These are phyloP conservation scores for Maudiozyma pseudohumilis DNA, from an alignment of 805 yeast species.

Conservation along the genomic window DNA sequence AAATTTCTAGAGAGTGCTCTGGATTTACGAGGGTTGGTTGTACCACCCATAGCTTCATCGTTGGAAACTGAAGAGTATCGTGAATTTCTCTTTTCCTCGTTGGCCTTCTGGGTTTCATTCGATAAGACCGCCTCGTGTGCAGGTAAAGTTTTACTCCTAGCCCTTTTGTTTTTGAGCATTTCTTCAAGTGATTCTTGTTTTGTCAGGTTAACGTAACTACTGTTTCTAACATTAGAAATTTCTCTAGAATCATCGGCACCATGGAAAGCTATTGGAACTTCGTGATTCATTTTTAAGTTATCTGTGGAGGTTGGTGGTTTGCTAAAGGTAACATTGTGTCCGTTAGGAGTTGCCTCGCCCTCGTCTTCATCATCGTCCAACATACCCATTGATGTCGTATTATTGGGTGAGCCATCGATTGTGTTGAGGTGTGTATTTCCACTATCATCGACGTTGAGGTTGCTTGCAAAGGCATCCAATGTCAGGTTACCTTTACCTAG, in stretches of 20 bases:
- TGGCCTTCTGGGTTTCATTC: neutral
- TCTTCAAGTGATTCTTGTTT: slow-evolving; percentile 7
- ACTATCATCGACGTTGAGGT: slow-evolving; percentile 4
- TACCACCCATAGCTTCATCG: slow-evolving; percentile 7
- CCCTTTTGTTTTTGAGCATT: slow-evolving; percentile 7
- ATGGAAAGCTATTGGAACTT: neutral
- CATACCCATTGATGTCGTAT: neutral
- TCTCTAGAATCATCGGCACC: neutral
- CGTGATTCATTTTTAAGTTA: neutral
- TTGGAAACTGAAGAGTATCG: slow-evolving; percentile 11
- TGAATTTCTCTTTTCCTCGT: slow-evolving; percentile 9
- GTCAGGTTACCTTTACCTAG: slow-evolving; percentile 47
- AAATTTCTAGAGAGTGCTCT: slow-evolving; percentile 22
- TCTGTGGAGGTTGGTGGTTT: neutral
- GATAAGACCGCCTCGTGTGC: slow-evolving; percentile 4
- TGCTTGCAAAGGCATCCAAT: slow-evolving; percentile 27
- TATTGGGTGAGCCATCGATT: neutral
- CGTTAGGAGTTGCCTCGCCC: neutral
- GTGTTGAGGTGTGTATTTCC: neutral
- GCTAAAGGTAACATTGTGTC: too few relatives aligned
- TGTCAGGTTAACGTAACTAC: slow-evolving; percentile 9
- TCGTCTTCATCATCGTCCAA: neutral
- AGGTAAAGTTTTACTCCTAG: slow-evolving; percentile 21
- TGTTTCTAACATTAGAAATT: slow-evolving; percentile 6
- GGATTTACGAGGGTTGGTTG: slow-evolving; percentile 15